Conservation (phyloP, 1,284 basidiomycete genomes). For the Malassezia sympodialis region DNA sequence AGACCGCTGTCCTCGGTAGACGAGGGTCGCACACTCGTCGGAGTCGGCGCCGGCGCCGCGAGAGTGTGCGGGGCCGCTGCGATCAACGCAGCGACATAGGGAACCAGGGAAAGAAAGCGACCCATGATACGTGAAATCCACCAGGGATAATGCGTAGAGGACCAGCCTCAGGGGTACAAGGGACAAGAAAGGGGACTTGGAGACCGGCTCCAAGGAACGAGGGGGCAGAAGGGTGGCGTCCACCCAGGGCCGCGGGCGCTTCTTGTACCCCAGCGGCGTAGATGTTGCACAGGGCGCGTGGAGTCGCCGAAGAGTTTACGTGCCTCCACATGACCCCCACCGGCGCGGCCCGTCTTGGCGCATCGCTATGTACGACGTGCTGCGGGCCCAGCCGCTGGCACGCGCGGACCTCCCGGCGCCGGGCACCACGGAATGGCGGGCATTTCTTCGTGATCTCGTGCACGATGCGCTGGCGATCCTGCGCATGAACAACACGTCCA, state of each 20-base stretch:
- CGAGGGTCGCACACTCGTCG: neutral
- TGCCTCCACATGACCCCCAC: neutral
- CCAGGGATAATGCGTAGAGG: neutral
- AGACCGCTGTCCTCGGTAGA: neutral
- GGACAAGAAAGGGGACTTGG: neutral
- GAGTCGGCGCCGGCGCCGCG: neutral
- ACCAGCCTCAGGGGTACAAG: neutral
- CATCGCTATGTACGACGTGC: neutral
- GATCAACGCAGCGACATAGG: constrained; percentile 1
- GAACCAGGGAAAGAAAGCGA: neutral
- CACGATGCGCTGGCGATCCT: constrained; percentile 19
- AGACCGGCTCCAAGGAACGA: constrained; percentile 4
- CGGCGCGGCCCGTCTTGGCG: neutral
- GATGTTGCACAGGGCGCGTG: constrained; percentile 3
- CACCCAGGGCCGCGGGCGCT: neutral
- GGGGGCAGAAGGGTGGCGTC: neutral
- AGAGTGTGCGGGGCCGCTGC: neutral
- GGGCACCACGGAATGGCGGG: constrained; percentile 21
- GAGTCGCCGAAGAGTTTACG: neutral
- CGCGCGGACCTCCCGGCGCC: constrained; percentile 16
- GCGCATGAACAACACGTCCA: constrained; percentile 21
- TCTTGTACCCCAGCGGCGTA: neutral
- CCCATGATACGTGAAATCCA: neutral
- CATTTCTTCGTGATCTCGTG: constrained; percentile 20
- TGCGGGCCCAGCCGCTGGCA: constrained; percentile 12